Conservation (phyloP, 2,329 filamentous ascomycete species). For the Endothia cerciana region DNA sequence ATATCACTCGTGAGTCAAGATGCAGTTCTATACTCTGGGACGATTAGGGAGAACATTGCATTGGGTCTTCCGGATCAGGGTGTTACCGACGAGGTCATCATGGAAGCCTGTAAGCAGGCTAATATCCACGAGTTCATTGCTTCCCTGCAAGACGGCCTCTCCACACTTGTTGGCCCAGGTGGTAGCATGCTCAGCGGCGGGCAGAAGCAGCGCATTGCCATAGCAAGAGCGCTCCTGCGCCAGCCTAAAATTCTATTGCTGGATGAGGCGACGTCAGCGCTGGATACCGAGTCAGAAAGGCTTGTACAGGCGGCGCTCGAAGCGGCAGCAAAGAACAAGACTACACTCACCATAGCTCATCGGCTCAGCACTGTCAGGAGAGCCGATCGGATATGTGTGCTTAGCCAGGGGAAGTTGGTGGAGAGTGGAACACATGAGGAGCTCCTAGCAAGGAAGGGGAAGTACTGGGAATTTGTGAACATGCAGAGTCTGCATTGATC, state of each 20-base stretch:
- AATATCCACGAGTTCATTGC: background rate
- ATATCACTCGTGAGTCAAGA: background rate
- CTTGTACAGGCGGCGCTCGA: background rate
- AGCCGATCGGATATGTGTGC: background rate
- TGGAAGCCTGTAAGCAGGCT: background rate
- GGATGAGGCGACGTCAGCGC: background rate
- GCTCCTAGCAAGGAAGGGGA: too few relatives aligned
- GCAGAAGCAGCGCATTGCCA: slow-evolving; percentile 95
- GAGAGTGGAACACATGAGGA: background rate
- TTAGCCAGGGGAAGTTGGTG: background rate
- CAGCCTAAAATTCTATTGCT: background rate
- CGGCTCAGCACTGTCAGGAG: background rate
- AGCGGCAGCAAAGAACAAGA: background rate
- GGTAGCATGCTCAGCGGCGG: slow-evolving; percentile 92
- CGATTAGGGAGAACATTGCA: background rate
- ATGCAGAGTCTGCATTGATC: too few relatives aligned
- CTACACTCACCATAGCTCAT: background rate
- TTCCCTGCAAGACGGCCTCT: slow-evolving; percentile 80
- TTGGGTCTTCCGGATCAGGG: too few relatives aligned
- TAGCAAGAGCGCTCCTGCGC: slow-evolving; percentile 80
- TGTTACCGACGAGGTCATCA: background rate
- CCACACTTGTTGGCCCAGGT: slow-evolving; percentile 93
- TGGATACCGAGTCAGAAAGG: background rate
- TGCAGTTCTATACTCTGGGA: background rate
- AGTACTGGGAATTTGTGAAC: too few relatives aligned